Evolutionary conservation across 1,284 basidiomycete genomes (phyloP).

Genomic region (Heterobasidion parviporum): DNA sequence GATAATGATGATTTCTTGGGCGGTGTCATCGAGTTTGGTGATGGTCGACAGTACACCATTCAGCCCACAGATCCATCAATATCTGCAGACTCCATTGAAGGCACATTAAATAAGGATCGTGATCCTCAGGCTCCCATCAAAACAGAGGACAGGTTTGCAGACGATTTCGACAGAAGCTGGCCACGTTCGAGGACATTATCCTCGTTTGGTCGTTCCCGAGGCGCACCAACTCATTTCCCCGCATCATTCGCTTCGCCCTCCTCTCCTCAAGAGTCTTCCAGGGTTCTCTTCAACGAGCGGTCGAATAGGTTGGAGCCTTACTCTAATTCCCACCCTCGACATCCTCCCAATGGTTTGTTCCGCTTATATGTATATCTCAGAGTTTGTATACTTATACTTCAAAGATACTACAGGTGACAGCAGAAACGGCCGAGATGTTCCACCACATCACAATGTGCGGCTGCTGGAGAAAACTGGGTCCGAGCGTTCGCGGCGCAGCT

Average conservation of each 20-base stretch:
- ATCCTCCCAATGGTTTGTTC: conserved; percentile 25
- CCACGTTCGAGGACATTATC: conserved; percentile 52
- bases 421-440: conserved; percentile 35
- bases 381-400: neutral
- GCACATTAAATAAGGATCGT: neutral
- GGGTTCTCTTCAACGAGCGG: conserved; percentile 85
- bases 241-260: conserved; percentile 32
- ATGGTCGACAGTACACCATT: conserved; percentile 83
- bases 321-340: conserved; percentile 32
- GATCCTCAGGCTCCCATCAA: conserved; percentile 33
- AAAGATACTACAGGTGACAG: conserved; percentile 22
- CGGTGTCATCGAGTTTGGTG: conserved; percentile 88
- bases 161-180: conserved; percentile 93
- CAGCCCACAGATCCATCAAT: neutral
- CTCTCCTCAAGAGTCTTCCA: conserved; percentile 42
- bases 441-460: conserved; percentile 36
- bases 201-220: conserved; percentile 29
- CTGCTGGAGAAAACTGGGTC: conserved; percentile 37
- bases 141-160: conserved; percentile 74
- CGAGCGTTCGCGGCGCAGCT: conserved; percentile 9
- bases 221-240: conserved; percentile 28
- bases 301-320: conserved; percentile 81
- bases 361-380: conserved; percentile 25
- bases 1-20: conserved; percentile 87
- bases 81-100: neutral